Evolutionary conservation across 805 yeast species (phyloP).

Genomic region (Wickerhamomyces ciferrii): DNA sequence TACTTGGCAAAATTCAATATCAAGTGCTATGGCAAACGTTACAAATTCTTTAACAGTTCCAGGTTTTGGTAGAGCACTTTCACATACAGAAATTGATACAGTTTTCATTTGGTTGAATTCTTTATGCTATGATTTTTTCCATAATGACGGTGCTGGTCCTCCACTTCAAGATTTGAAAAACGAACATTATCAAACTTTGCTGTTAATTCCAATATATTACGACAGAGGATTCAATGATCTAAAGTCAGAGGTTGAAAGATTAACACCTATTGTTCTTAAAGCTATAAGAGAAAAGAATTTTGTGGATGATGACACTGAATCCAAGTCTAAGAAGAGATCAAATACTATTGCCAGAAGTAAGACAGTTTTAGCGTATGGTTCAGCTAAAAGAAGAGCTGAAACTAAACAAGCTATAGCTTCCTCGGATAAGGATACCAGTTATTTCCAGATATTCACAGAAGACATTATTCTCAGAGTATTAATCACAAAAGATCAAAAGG

Average conservation of each 20-base stretch:
- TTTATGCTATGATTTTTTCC: slow-evolving; percentile 68
- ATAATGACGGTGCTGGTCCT: slow-evolving; percentile 80
- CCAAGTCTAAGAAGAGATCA: slow-evolving; percentile 21
- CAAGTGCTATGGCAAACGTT: slow-evolving; percentile 46
- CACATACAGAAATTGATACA: slow-evolving; percentile 57
- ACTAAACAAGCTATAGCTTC: slow-evolving; percentile 40
- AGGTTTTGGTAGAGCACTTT: slow-evolving; percentile 51
- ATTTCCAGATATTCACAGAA: slow-evolving; percentile 40
- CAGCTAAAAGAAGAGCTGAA: slow-evolving; percentile 46
- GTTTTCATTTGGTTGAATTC: slow-evolving; percentile 66
- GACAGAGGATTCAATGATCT: slow-evolving; percentile 44
- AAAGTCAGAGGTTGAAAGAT: slow-evolving; percentile 50
- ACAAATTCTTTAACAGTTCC: slow-evolving; percentile 28
- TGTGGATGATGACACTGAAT: slow-evolving; percentile 26
- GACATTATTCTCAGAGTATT: slow-evolving; percentile 70
- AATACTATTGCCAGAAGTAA: slow-evolving; percentile 54
- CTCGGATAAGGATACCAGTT: slow-evolving; percentile 31
- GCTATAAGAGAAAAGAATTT: slow-evolving; percentile 43
- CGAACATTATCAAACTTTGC: slow-evolving; percentile 56
- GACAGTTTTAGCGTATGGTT: slow-evolving; percentile 70
- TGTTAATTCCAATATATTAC: slow-evolving; percentile 61
- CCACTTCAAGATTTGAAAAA: slow-evolving; percentile 57
- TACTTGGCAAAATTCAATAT: slow-evolving; percentile 36
- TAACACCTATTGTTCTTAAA: slow-evolving; percentile 49
- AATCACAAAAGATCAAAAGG: slow-evolving; percentile 56